Percentiles rank a stretch among this genome's conserved stretches.
These are phyloP conservation scores for Aphanomyces stellatus DNA, from an alignment of 352 stramenopile species.

Conservation along the genomic window DNA sequence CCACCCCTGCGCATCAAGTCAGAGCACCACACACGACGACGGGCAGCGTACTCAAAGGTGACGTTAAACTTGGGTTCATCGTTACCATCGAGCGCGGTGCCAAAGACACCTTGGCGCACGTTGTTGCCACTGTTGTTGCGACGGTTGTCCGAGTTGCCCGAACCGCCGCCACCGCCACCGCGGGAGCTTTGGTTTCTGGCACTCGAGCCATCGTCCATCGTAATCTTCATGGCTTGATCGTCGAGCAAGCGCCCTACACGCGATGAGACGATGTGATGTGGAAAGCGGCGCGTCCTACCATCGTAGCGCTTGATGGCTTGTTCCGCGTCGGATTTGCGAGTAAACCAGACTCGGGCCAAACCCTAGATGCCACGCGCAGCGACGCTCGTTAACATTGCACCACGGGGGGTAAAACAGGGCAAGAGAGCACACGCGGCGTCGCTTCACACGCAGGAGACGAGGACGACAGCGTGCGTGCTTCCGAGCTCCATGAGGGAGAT, in stretches of 20 bases:
- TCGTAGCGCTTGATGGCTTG: constrained; percentile 81
- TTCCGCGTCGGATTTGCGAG: constrained; percentile 51
- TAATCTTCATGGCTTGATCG: constrained; percentile 65
- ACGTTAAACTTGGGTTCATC: constrained; percentile 76
- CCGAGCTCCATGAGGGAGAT: background rate
- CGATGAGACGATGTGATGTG: constrained; percentile 1
- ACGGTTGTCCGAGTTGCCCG: background rate
- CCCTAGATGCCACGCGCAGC: constrained; percentile 23
- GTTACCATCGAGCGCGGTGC: constrained; percentile 52
- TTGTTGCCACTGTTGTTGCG: constrained; percentile 43
- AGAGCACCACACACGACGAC: background rate
- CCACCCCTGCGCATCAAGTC: constrained; percentile 26
- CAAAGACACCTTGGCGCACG: constrained; percentile 67
- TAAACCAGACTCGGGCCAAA: constrained; percentile 70
- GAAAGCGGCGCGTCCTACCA: constrained; percentile 27
- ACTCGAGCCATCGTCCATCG: constrained; percentile 32
- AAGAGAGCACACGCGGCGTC: background rate
- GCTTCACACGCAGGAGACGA: background rate
- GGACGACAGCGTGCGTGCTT: too few relatives aligned
- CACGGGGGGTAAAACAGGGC: background rate
- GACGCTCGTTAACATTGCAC: constrained; percentile 2
- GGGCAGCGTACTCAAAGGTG: constrained; percentile 46
- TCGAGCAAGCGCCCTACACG: constrained; percentile 56
- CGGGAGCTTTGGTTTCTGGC: too few relatives aligned
- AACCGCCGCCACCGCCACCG: background rate